Base-by-base conservation (phyloP, 441 rosid genomes). In the Daphne laureola region DNA sequence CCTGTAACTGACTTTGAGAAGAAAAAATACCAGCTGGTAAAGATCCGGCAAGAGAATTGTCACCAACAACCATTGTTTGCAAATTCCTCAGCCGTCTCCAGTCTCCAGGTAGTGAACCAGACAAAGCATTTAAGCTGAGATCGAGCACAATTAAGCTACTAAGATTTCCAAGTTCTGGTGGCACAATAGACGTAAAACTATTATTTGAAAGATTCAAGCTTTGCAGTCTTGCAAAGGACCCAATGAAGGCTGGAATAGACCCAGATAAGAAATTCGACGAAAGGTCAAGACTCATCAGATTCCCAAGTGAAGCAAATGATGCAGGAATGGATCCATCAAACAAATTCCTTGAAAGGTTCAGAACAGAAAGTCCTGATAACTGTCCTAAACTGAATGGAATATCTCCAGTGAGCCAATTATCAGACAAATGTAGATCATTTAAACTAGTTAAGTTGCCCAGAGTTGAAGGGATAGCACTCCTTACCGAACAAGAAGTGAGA, bases 121-220 rank as follows among this genome's bases (percentile, higher is more conserved):
- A 75, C 63, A 94, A 69, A 0, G 73, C 67, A 69, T 90, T 94
- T 68, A 70, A 66, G 75, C 94, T 84, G 60, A 94, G 88, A 82
- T 94, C 99, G 72, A 90, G 84, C 62, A 73, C 78, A 63, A 76
- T 75, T 64, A 94, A 78, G 63, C 58, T 71, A 43, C 55, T 51
- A 21, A 89, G 93, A 55, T 75, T 63, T 3, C 92, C 85, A 1
- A 94, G 76, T 72, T 81, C 72, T 26, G 83, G 61, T 53, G 97
- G 96, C 61, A 87, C 63, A 3, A 82, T 54, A 65, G 87, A 79
- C 0, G 86, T 69, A 49, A 94, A 80, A 53, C 75, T 77, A 62
- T 94, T 94, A 46, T 60, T 71, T 0, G 98, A 90, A 69, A 87
- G 74, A 68, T 94, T 90, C 70, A 90, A 51, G 63, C 59, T 64